Evolutionary conservation across 1,284 basidiomycete species (phyloP), one percentile per base, ranked within the genome.

Genomic region (Trichosporon faecale): DNA sequence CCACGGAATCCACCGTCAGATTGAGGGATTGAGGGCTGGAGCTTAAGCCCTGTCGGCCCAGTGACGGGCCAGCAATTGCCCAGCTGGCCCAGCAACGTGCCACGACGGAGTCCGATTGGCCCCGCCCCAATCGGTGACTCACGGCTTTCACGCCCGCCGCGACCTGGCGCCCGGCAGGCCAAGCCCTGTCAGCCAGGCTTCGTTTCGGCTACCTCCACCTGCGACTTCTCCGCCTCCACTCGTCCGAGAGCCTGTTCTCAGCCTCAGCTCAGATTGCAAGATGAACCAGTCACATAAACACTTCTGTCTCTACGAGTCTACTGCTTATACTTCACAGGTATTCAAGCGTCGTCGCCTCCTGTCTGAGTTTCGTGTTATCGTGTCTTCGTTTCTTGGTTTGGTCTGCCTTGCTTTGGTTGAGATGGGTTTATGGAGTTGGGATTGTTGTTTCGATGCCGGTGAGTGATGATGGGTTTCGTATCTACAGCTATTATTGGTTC

Each of bases 251-350:
- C 33, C 33, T 4, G 5, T 33, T 33, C 16, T 5, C 40, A 44
- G 16, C 7, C 3, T 3, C 40, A 44, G 18, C 18, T 46, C 44
- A 46, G 40, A 44, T 14, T n/a, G 44, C 49, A 52, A 52, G 49
- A 52, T 25, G 49, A 25, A 23, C 49, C 21, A 52, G 49, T 52
- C 49, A 52, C 49, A 52, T 52, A 52, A 52, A 52, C 49, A 52
- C 21, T 25, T 52, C n/a, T n/a, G n/a, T n/a, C n/a, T n/a, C 49
- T 52, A 52, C 44, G 49, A 52, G 49, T 52, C 49, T 52, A 52
- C 49, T 52, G 49, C 49, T 52, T 52, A 52, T 52, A 52, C 21
- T n/a, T 8, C 49, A 52, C 18, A 25, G 12, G 14, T 46, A 1
- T n/a, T 21, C 18, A 12, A 46, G 40, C 16, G 3, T 44, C 44